phyloP scores from a whole-genome alignment of 1,284 basidiomycete genomes.

The Trichosporon sp. region DNA sequence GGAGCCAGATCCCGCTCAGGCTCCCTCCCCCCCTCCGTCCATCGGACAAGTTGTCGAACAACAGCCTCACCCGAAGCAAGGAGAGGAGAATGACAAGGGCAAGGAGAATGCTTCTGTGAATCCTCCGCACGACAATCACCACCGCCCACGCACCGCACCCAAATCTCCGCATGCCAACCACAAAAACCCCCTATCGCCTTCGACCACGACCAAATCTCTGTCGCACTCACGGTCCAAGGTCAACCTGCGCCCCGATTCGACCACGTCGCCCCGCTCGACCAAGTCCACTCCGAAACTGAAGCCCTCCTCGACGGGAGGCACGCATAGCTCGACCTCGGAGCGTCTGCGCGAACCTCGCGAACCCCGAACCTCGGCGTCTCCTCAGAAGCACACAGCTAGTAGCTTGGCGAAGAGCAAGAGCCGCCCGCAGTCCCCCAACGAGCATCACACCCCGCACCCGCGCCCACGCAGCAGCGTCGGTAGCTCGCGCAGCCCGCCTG shows the following conservation, averaged over 20 bases:
- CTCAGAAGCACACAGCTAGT: slow-evolving; percentile 12
- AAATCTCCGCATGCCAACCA: neutral
- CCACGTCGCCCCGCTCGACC: neutral
- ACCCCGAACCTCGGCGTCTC: neutral
- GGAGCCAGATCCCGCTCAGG: neutral
- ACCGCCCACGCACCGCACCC: neutral
- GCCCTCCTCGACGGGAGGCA: neutral
- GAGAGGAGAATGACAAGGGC: neutral
- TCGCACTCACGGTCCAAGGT: neutral
- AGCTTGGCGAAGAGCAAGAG: slow-evolving; percentile 13
- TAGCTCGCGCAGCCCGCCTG: neutral
- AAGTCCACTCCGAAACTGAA: slow-evolving; percentile 7
- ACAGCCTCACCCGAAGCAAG: neutral
- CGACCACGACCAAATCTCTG: neutral
- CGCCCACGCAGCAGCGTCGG: neutral
- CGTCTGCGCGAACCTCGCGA: neutral
- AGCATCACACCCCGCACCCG: neutral
- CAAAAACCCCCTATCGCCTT: neutral
- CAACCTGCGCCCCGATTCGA: neutral
- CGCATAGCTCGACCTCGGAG: neutral
- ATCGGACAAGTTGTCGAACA: neutral
- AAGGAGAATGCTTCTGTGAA: neutral
- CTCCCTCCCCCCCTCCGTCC: neutral
- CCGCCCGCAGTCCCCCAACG: neutral
- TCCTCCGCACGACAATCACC: neutral